These are phyloP conservation scores for Orbilia javanica DNA, from an alignment of 2,329 filamentous ascomycete genomes.

Conservation along the genomic window DNA sequence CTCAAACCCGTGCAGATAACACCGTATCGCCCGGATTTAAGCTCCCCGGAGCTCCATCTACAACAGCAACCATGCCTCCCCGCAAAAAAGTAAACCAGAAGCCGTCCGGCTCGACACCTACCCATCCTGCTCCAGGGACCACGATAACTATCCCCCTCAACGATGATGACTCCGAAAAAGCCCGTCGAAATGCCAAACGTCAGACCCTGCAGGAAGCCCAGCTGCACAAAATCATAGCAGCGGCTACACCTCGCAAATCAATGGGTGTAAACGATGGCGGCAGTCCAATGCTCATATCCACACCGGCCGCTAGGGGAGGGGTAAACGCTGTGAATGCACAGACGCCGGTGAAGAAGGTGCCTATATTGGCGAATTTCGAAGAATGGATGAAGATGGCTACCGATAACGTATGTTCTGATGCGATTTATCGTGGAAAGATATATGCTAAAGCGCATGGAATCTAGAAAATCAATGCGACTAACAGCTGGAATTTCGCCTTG, in stretches of 20 bases:
- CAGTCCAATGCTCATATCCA: constrained; percentile 63
- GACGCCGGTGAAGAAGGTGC: constrained; percentile 95
- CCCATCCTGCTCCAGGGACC: constrained; percentile 39
- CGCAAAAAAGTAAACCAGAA: constrained; percentile 40
- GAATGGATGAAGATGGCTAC: constrained; percentile 99
- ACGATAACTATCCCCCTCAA: constrained; percentile 85
- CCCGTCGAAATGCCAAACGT: constrained; percentile 84
- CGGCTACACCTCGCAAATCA: constrained; percentile 74
- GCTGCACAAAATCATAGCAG: constrained; percentile 89
- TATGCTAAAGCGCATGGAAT: constrained; percentile 1
- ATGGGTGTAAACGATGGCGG: constrained; percentile 70
- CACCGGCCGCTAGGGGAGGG: constrained; percentile 65
- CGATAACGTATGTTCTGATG: constrained; percentile 73
- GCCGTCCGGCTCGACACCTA: constrained; percentile 37
- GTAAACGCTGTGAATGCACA: constrained; percentile 80
- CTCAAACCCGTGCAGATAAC: neutral
- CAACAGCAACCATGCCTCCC: constrained; percentile 33
- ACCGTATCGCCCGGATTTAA: neutral
- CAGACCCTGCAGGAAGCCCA: constrained; percentile 90
- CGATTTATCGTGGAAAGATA: neutral
- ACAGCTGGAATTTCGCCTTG: constrained; percentile 99
- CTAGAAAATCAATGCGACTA: constrained; percentile 91
- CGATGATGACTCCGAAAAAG: constrained; percentile 93
- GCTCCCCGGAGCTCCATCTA: constrained; percentile 15
- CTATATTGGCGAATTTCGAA: constrained; percentile 96